Percentiles rank a stretch among this genome's conserved stretches.
phyloP scores from a whole-genome alignment of 345 rosid genomes.

The Melaleuca quinquenervia region DNA sequence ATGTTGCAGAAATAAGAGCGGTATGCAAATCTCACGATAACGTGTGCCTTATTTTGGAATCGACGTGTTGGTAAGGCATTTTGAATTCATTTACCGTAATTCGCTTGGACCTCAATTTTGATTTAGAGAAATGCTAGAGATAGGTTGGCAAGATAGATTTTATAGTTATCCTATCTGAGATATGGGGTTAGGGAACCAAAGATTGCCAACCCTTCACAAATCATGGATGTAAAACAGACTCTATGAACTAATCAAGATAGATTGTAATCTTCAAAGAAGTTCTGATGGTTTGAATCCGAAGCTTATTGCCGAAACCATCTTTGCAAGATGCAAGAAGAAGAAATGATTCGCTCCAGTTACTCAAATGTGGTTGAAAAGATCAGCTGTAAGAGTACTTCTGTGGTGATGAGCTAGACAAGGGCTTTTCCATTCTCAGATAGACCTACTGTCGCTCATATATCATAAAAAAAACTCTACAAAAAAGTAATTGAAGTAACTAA shows the following conservation, averaged over 20 bases:
- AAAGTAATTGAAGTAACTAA: neutral
- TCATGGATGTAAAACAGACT: neutral
- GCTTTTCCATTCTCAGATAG: neutral
- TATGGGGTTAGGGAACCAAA: neutral
- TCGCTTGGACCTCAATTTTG: neutral
- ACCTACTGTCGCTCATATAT: neutral
- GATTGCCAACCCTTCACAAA: neutral
- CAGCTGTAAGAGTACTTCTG: neutral
- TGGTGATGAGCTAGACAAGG: neutral
- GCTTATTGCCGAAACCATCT: neutral
- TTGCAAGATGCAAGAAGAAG: neutral
- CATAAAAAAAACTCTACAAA: neutral
- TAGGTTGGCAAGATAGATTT: neutral
- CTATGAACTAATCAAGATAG: neutral
- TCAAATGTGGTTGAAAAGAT: neutral
- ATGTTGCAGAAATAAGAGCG: slow-evolving; percentile 90
- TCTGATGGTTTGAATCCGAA: neutral
- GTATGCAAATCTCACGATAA: slow-evolving; percentile 8
- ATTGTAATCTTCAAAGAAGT: neutral
- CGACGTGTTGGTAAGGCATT: neutral
- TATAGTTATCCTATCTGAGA: neutral
- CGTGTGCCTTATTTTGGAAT: neutral
- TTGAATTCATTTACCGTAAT: neutral
- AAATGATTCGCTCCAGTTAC: neutral
- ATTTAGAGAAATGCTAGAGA: neutral